phyloP scores from a whole-genome alignment of 129 eudicot species.

The Tanacetum coccineum region DNA sequence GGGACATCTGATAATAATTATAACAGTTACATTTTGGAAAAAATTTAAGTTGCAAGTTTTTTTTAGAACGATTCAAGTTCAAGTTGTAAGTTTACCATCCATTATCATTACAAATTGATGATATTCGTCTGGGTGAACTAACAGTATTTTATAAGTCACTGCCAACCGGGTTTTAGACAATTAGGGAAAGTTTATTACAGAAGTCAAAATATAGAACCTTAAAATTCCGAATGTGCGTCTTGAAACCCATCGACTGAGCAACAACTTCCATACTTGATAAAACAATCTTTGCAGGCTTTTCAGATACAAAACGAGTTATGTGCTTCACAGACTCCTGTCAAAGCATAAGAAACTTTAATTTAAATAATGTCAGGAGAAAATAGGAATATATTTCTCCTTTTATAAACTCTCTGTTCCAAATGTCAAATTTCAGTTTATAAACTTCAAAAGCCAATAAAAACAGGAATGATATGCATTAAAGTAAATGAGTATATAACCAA shows the following conservation, averaged over 20 bases:
- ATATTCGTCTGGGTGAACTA: conserved; percentile 6
- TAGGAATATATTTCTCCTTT: no score
- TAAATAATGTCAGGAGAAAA: no score
- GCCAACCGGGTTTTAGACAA: neutral
- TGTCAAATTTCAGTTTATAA: conserved; percentile 4
- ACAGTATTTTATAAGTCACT: conserved; percentile 3
- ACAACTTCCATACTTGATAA: conserved; percentile 96
- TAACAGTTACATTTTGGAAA: neutral
- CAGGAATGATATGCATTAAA: neutral
- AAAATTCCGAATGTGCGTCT: conserved; percentile 88
- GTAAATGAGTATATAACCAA: neutral
- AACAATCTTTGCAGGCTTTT: conserved; percentile 85
- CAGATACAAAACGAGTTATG: conserved; percentile 86
- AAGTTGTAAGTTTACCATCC: neutral
- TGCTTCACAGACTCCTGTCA: conserved; percentile 74
- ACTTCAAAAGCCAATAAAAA: neutral
- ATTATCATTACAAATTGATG: neutral
- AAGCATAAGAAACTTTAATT: conserved; percentile 9
- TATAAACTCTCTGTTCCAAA: no score
- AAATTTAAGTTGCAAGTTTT: no score
- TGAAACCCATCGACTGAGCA: conserved; percentile 96
- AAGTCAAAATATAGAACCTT: conserved; percentile 42
- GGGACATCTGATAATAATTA: neutral
- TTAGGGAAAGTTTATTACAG: conserved; percentile 9
- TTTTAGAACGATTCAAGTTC: no score